Percentiles rank a stretch among this genome's conserved stretches.
Conservation (phyloP, 768 basidiomycete genomes). For the Phaeotremella skinneri region DNA sequence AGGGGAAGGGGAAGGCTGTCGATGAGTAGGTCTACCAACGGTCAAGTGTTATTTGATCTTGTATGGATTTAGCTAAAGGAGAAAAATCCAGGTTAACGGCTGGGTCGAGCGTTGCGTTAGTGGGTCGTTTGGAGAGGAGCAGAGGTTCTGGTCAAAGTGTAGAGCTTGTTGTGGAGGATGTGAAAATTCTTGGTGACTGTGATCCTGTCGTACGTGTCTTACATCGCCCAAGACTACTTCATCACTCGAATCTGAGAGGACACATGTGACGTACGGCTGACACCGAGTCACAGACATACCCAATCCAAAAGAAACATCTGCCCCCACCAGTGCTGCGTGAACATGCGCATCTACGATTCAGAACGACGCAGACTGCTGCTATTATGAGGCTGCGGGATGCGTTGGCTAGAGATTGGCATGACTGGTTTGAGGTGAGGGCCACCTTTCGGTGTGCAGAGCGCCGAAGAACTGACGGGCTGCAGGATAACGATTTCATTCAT, state of each 20-base stretch:
- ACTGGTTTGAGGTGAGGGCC: constrained; percentile 69
- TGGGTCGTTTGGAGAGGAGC: constrained; percentile 57
- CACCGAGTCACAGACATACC: constrained; percentile 62
- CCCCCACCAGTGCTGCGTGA: constrained; percentile 78
- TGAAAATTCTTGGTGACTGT: constrained; percentile 61
- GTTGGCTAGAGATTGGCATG: constrained; percentile 60
- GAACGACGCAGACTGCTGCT: constrained; percentile 68
- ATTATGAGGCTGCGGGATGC: constrained; percentile 71
- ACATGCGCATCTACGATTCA: constrained; percentile 79
- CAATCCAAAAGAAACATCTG: constrained; percentile 84
- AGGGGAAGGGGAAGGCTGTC: constrained; percentile 52
- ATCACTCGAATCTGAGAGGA: background rate
- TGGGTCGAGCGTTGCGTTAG: constrained; percentile 61
- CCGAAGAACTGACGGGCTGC: constrained; percentile 13
- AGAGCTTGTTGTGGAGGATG: constrained; percentile 58
- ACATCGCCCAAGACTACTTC: constrained; percentile 14
- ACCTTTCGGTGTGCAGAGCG: constrained; percentile 5
- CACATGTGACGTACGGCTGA: background rate
- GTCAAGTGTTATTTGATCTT: background rate
- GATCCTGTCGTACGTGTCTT: constrained; percentile 58
- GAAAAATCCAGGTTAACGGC: constrained; percentile 58
- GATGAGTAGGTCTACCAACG: background rate
- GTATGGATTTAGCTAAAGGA: constrained; percentile 1
- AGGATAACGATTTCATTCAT: constrained; percentile 76
- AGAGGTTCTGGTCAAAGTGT: constrained; percentile 58